Conservation (phyloP, 2,329 filamentous ascomycete genomes). For the Botrytis elliptica region DNA sequence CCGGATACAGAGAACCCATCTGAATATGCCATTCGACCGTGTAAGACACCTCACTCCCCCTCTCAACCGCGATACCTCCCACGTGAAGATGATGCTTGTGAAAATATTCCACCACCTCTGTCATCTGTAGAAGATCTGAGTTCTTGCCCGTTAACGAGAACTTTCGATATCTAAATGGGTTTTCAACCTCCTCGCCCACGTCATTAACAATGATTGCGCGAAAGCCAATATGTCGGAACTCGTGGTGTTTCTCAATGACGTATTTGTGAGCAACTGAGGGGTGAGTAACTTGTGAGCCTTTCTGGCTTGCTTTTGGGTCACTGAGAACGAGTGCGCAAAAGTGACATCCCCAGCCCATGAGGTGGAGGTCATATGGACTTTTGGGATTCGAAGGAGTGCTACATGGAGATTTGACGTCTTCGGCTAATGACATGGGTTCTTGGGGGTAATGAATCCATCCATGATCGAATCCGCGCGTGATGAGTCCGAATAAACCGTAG, state of each 20-base stretch:
- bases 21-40: not conserved
- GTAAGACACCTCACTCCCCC: not conserved
- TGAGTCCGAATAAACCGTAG: not conserved
- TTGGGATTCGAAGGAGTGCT: not conserved
- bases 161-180: not conserved
- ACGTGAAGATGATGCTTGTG: not conserved
- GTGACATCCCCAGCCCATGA: not conserved
- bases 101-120: slow-evolving; percentile 6
- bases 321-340: not conserved
- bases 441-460: not conserved
- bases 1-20: not conserved
- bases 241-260: not conserved
- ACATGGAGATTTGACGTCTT: not conserved
- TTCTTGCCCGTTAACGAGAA: not conserved
- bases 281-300: not conserved
- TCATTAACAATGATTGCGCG: not conserved
- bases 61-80: not conserved
- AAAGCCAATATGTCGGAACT: not conserved
- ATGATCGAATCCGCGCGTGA: not conserved
- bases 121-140: not conserved
- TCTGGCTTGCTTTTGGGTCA: not conserved
- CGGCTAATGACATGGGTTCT: not conserved
- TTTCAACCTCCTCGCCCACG: not conserved
- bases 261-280: not conserved
- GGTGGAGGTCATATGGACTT: not conserved